A percentile compares a stretch with the other conserved stretches of the same genome.
These are phyloP conservation scores for Phyllosticta ampelicida DNA, from an alignment of 2,329 filamentous ascomycete genomes.

Conservation along the genomic window DNA sequence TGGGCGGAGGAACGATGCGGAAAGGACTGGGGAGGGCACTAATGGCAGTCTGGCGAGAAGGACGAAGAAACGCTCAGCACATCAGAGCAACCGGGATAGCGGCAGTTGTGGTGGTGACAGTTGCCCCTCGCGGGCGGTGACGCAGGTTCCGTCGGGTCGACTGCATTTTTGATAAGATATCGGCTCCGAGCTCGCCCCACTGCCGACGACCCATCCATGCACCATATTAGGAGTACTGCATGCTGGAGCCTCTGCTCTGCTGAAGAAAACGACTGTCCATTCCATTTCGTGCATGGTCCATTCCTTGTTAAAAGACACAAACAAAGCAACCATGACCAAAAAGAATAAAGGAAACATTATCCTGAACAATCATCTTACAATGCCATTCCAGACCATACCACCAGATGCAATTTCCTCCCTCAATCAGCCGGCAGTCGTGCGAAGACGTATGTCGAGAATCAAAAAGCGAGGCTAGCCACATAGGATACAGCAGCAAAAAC, in stretches of 20 bases:
- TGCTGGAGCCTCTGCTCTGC: too few relatives aligned
- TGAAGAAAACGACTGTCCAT: background rate
- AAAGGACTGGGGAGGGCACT: background rate
- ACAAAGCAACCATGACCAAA: background rate
- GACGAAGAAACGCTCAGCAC: constrained; percentile 1
- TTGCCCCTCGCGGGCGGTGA: constrained; percentile 8
- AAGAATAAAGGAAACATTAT: background rate
- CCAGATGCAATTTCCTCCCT: background rate
- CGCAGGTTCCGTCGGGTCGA: background rate
- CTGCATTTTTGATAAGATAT: background rate
- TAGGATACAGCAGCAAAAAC: background rate
- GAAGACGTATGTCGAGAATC: background rate
- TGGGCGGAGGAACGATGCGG: constrained; percentile 11
- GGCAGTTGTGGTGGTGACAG: constrained; percentile 3
- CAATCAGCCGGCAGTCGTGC: background rate
- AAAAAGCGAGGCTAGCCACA: background rate
- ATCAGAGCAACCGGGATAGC: background rate
- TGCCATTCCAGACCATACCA: background rate
- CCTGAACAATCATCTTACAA: background rate
- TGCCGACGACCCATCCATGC: background rate
- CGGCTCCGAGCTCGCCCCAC: background rate
- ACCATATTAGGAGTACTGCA: too few relatives aligned
- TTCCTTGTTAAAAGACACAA: background rate
- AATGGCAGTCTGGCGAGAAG: background rate
- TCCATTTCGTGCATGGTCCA: background rate